These are phyloP conservation scores for Phylloporus arenicola DNA, from an alignment of 768 basidiomycete species.

Conservation along the genomic window DNA sequence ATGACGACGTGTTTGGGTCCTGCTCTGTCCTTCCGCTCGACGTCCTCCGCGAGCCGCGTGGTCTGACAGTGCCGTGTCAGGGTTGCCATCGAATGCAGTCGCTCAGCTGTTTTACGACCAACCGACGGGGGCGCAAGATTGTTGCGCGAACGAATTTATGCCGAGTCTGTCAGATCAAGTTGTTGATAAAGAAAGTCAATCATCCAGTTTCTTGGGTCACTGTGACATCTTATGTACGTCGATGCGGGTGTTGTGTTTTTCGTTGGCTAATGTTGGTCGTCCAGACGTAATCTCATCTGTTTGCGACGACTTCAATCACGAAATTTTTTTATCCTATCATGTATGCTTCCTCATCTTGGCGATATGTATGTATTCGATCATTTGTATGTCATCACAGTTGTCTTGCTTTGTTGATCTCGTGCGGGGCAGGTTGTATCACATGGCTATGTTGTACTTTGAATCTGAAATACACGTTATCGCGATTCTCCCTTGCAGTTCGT, in stretches of 20 bases:
- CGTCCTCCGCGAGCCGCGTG: constrained; percentile 22
- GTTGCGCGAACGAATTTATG: constrained; percentile 22
- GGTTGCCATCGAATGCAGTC: constrained; percentile 28
- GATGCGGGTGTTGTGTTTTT: background rate
- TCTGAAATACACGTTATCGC: background rate
- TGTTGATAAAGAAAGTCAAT: constrained; percentile 21
- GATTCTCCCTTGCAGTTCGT: too few species aligned
- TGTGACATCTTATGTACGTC: constrained; percentile 16
- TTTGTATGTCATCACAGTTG: background rate
- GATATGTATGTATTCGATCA: background rate
- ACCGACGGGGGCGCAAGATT: constrained; percentile 13
- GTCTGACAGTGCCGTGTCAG: constrained; percentile 19
- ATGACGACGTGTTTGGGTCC: constrained; percentile 21
- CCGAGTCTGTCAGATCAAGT: constrained; percentile 29
- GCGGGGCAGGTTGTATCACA: background rate
- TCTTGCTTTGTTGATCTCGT: background rate
- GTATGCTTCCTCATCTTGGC: background rate
- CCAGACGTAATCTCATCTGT: constrained; percentile 6
- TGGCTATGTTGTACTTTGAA: background rate
- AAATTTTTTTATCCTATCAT: background rate
- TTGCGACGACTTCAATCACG: background rate
- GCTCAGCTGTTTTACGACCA: constrained; percentile 22
- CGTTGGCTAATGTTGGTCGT: constrained; percentile 4
- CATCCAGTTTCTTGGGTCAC: constrained; percentile 20
- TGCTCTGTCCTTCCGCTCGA: constrained; percentile 23